Evolutionary conservation across 164 flowering plant genomes (phyloP), one percentile per base, ranked within the genome.

Genomic region (Paratinospora sagittata): DNA sequence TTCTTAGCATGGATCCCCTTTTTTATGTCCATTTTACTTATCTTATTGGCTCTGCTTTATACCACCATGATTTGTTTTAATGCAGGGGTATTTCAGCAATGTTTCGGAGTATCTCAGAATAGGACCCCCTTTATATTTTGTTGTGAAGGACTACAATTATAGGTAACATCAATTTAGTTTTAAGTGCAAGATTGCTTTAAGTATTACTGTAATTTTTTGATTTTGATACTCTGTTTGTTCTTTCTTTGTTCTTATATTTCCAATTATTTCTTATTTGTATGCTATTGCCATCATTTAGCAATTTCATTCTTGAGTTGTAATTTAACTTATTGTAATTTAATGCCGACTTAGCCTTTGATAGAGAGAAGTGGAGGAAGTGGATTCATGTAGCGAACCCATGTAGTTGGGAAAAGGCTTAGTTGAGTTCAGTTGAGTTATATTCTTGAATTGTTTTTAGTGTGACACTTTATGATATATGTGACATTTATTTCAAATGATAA

Each of bases 91-190:
- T 75, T 96, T 91, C 75, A 84, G 83, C 68, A 84, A 90, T 81
- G 73, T 96, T 68, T 83, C 99, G 0, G 91, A 91, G 71, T 81
- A 90, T 79, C 96, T 96, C 71, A 83, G 93, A 81, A 85, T 96
- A 67, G 99, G 99, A 23, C 97, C 99, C 16, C 99, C 99, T 21
- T 74, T 96, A 63, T 96, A 96, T 78, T 92, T 96, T 82, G 95
- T 96, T 17, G 99, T 96, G 77, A 90, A 91, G 84, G 81, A 91
- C 80, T 92, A 83, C 74, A 96, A 92, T 72, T 96, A 86, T 69
- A 96, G 99, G 99, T 96, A 86, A 52, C 23, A 16, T 52, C 21
- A 52, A 52, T 19, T 41, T 52, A 19, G 1, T 52, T 19, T 30
- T 52, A 3, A 16, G 60, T 52, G 21, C 2, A 52, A 52, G 19